phyloP scores from a whole-genome alignment of 1,284 basidiomycete genomes.

The Athelia psychrophila region DNA sequence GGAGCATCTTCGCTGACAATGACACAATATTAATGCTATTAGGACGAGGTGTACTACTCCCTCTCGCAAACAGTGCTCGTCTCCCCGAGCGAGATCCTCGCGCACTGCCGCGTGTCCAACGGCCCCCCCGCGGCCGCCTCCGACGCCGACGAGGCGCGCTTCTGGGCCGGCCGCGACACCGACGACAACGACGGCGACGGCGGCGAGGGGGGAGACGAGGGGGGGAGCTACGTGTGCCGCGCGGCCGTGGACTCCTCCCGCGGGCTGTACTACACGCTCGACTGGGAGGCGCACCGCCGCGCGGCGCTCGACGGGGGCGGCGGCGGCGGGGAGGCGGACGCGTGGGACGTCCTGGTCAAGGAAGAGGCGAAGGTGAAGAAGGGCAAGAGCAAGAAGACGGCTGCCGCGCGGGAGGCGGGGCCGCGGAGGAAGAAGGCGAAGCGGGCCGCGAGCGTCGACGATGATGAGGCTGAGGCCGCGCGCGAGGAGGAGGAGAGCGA shows the following conservation, averaged over 20 bases:
- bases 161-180: not conserved
- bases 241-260: slow-evolving; percentile 55
- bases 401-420: not conserved
- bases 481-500: not conserved
- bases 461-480: not conserved
- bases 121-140: slow-evolving; percentile 3
- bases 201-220: slow-evolving; percentile 12
- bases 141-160: not conserved
- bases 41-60: slow-evolving; percentile 74
- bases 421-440: not conserved
- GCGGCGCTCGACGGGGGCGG: slow-evolving; percentile 27
- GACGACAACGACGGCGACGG: slow-evolving; percentile 3
- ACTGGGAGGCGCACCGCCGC: slow-evolving; percentile 50
- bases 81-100: slow-evolving; percentile 46
- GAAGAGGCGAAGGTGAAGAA: not conserved
- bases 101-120: slow-evolving; percentile 48
- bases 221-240: slow-evolving; percentile 48
- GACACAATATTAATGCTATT: slow-evolving; percentile 3
- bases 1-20: slow-evolving; percentile 4
- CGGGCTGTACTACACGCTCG: slow-evolving; percentile 60
- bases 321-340: not conserved
- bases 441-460: not conserved
- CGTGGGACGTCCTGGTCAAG: not conserved
- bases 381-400: not conserved
- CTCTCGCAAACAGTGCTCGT: slow-evolving; percentile 45